Base-by-base conservation (phyloP, 2,329 filamentous ascomycete genomes). In the Aotearoamyces nothofagi region DNA sequence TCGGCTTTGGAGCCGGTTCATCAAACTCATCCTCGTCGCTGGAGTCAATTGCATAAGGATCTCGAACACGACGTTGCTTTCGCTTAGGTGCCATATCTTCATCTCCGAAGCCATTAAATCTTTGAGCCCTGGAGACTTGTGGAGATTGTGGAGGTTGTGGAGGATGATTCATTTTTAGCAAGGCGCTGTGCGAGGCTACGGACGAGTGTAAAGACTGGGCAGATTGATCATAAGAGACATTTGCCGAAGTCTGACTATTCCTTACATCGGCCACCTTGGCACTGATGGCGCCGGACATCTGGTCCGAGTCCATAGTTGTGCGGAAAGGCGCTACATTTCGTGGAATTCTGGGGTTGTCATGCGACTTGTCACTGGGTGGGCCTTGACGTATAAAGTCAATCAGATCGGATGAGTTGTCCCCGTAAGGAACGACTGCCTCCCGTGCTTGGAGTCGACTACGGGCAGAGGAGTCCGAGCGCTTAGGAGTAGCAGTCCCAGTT, bases 361-460 rank as follows among this genome's bases (percentile, higher is more conserved):
- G 62, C 17, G 60, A 56, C 9, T 39, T 28, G 24, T 57, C 49
- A 35, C 58, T 65, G 0, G 80, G 77, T 3, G 84, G 84, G 1
- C 86, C 87, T 47, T 82, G 76, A 25, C 86, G 76, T 39, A 98
- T 92, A 51, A 98, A 96, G 49, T 96, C 86, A 39, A 94, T 93
- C 33, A 98, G 58, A 35, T 94, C 90, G 9, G 81, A 79, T 32
- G 76, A 92, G 39, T 76, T 75, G 28, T 71, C 70, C 29, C 61
- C 63, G 33, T 57, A 58, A 27, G 73, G 64, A 10, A 72, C 64
- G 23, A 65, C 61, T 20, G 81, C 70, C 36, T 83, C 75, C 27
- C 83, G 78, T 33, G 87, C 74, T 51, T 78, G 67, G 26, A 78
- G 63, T 34, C 68, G 69, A 26, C 57, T 58, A 33, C 65, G 58